Conservation (phyloP, 140 eudicot species). For the Cichorium intybus region DNA sequence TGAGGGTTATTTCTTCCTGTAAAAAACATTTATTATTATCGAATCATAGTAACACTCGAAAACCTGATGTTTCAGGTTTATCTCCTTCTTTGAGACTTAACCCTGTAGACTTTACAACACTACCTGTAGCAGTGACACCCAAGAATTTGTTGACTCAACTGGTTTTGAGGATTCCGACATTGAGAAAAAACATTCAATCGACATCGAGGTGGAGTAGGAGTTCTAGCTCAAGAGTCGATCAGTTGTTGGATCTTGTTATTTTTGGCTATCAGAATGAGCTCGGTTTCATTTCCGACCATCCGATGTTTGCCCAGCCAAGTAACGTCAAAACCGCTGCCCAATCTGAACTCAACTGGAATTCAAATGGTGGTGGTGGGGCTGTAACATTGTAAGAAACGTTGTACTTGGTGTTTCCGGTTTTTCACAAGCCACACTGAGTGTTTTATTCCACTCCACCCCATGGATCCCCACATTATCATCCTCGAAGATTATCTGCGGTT, state of each 20-base stretch:
- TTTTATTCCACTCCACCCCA: constrained; percentile 40
- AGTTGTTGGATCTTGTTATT: constrained; percentile 35
- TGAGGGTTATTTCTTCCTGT: constrained; percentile 43
- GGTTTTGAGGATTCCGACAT: constrained; percentile 33
- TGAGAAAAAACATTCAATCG: constrained; percentile 45
- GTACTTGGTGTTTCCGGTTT: constrained; percentile 36
- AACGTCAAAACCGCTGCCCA: constrained; percentile 40
- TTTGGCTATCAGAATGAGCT: constrained; percentile 41
- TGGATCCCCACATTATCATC: constrained; percentile 34
- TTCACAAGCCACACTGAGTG: constrained; percentile 45
- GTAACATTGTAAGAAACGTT: constrained; percentile 11
- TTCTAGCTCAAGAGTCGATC: constrained; percentile 42
- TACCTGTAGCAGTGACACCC: constrained; percentile 3
- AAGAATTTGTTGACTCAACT: constrained; percentile 36
- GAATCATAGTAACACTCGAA: constrained; percentile 16
- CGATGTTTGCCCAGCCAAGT: constrained; percentile 42
- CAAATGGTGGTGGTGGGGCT: constrained; percentile 30
- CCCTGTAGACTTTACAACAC: constrained; percentile 35
- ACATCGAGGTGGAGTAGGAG: constrained; percentile 55
- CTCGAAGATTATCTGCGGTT: constrained; percentile 66
- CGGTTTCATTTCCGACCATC: constrained; percentile 50
- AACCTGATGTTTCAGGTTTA: constrained; percentile 11
- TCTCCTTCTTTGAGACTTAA: constrained; percentile 23
- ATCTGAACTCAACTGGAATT: constrained; percentile 33
- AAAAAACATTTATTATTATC: constrained; percentile 39